These are phyloP conservation scores for Amanita exitialis DNA, from an alignment of 768 basidiomycete genomes.

Conservation along the genomic window DNA sequence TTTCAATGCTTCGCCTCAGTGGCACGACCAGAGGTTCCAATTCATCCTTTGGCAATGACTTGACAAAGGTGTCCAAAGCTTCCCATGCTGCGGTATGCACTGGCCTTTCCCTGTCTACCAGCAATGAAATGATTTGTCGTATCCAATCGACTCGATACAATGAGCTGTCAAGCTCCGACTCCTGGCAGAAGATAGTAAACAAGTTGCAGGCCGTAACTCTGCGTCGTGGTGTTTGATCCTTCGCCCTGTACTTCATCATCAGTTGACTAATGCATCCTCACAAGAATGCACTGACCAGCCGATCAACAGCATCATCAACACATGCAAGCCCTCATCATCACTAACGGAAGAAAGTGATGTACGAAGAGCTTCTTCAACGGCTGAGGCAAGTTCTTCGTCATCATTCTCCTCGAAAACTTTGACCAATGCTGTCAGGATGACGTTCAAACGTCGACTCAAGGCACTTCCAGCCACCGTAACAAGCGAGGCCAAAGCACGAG, in stretches of 20 bases:
- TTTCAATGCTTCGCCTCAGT: conserved; percentile 80
- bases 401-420: conserved; percentile 61
- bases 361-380: conserved; percentile 65
- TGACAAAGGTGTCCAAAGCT: conserved; percentile 82
- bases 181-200: conserved; percentile 78
- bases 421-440: conserved; percentile 72
- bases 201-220: conserved; percentile 73
- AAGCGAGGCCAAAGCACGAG: conserved; percentile 78
- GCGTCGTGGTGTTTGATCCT: conserved; percentile 56
- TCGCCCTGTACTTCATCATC: conserved; percentile 49
- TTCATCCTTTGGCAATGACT: conserved; percentile 87
- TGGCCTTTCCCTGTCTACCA: conserved; percentile 67
- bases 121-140: conserved; percentile 70
- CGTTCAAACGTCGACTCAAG: conserved; percentile 70
- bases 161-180: conserved; percentile 69
- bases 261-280: neutral
- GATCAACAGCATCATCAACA: conserved; percentile 79
- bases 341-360: conserved; percentile 70
- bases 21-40: conserved; percentile 86
- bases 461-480: conserved; percentile 92
- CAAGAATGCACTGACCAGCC: conserved; percentile 55
- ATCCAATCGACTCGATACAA: conserved; percentile 93
- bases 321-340: conserved; percentile 84
- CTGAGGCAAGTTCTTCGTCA: conserved; percentile 60
- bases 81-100: conserved; percentile 80